Base-by-base conservation (phyloP, 2,329 filamentous ascomycete species). In the Cladosporium sp. region DNA sequence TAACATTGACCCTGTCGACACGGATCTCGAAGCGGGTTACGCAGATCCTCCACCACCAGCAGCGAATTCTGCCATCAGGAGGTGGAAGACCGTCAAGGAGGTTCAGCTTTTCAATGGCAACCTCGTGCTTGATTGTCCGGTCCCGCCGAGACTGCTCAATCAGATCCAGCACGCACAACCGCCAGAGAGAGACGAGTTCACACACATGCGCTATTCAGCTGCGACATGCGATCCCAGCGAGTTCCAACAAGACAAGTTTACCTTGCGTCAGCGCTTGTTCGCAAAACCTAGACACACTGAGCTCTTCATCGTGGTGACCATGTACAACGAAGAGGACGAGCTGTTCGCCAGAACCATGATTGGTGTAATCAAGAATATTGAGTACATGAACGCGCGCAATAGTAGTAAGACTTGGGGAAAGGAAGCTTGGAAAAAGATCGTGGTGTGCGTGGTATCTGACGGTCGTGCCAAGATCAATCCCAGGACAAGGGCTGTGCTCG, bases 251-350 rank as follows among this genome's bases (percentile, higher is more conserved):
- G 86, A 91, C 67, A 90, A 93, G 60, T 97, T 97, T 67, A 97
- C 93, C 0, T 76, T 97, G 59, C 89, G 93, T 61, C 93, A 97
- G 75, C 88, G 85, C 70, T 83, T 97, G 22, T 97, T 97, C 70
- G 91, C 90, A 57, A 97, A 96, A 73, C 88, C 91, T 3, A 83
- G 93, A 56, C 90, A 96, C 69, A 97, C 93, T 0, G 93, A 97
- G 76, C 79, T 97, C 1, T 97, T 97, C 74, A 96, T 97, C 67
- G 93, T 92, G 34, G 85, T 97, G 55, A 97, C 93, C 58, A 97
- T 97, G 93, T 99, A 99, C 78, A 99, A 99, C 70, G 94, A 99
- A 70, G 93, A 99, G 72, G 94, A 99, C 67, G 87, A 97, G 64
- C 80, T 97, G 59, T 97, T 99, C 71, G 91, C 94, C 22, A 86